These are phyloP conservation scores for Tuber umbilicatum DNA, from an alignment of 495 filamentous ascomycete genomes.

Conservation along the genomic window DNA sequence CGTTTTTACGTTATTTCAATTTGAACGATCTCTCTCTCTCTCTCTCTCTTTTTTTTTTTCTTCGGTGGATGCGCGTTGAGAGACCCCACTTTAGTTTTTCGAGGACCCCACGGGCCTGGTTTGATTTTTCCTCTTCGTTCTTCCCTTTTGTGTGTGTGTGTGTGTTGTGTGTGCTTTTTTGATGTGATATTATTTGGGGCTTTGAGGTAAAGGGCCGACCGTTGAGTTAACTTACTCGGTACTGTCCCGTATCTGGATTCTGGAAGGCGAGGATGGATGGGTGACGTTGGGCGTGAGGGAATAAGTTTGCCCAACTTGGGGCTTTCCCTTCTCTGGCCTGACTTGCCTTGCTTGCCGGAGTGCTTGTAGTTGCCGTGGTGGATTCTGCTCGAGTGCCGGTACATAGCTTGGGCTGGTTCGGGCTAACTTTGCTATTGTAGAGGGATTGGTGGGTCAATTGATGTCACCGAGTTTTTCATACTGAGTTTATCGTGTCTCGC, in stretches of 20 bases:
- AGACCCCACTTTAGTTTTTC: background rate
- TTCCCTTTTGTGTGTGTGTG: background rate
- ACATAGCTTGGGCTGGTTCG: background rate
- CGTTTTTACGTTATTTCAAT: constrained; percentile 1
- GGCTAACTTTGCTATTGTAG: background rate
- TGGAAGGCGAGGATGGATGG: background rate
- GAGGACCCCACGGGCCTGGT: background rate
- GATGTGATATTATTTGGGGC: background rate
- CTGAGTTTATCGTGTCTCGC: background rate
- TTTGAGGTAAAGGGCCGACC: background rate
- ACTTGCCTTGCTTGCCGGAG: background rate
- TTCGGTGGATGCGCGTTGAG: background rate
- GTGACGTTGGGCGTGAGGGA: background rate
- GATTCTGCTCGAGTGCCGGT: background rate
- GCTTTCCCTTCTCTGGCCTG: background rate
- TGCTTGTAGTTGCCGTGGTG: background rate
- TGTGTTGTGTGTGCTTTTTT: background rate
- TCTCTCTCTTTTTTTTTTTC: background rate
- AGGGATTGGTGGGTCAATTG: background rate
- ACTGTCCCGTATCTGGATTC: background rate
- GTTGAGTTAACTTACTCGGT: background rate
- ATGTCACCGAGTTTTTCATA: background rate
- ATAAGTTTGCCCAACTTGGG: background rate
- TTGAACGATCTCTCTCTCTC: background rate
- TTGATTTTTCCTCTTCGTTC: background rate